phyloP scores from a whole-genome alignment of 1,284 basidiomycete species.

The Fomitopsis palustris region DNA sequence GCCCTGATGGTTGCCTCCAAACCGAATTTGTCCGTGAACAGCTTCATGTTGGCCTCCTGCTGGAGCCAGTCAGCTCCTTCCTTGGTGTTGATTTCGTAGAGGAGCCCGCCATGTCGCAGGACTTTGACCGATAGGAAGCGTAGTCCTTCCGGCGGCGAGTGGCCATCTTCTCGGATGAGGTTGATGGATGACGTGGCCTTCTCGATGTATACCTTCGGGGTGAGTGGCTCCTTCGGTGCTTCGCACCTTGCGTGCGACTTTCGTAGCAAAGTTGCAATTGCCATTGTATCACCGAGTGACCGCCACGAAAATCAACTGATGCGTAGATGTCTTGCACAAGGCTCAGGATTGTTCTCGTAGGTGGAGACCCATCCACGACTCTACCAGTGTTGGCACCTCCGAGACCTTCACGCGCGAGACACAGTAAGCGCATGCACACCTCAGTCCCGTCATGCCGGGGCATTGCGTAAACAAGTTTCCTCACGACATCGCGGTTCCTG shows the following conservation, averaged over 20 bases:
- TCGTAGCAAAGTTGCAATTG: background rate
- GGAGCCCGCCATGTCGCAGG: background rate
- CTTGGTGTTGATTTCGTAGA: background rate
- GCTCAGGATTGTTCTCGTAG: background rate
- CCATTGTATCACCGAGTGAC: background rate
- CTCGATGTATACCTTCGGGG: too few relatives aligned
- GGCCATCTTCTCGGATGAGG: background rate
- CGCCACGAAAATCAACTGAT: background rate
- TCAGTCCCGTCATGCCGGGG: background rate
- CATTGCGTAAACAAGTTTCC: background rate
- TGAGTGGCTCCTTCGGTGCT: background rate
- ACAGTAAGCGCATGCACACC: background rate
- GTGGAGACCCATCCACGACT: background rate
- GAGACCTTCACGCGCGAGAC: background rate
- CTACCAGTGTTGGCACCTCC: too few relatives aligned
- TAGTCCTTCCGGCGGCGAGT: background rate
- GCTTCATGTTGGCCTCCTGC: background rate
- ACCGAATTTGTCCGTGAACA: background rate
- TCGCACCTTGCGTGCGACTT: background rate
- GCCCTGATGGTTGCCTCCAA: background rate
- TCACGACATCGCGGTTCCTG: background rate
- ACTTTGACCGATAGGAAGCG: background rate
- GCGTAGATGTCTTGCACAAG: background rate
- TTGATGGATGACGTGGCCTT: too few relatives aligned
- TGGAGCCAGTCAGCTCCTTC: background rate